A percentile compares a stretch with the other conserved stretches of the same genome.
Conservation (phyloP, 2,329 filamentous ascomycete species). For the Pseudogymnoascus sp. region DNA sequence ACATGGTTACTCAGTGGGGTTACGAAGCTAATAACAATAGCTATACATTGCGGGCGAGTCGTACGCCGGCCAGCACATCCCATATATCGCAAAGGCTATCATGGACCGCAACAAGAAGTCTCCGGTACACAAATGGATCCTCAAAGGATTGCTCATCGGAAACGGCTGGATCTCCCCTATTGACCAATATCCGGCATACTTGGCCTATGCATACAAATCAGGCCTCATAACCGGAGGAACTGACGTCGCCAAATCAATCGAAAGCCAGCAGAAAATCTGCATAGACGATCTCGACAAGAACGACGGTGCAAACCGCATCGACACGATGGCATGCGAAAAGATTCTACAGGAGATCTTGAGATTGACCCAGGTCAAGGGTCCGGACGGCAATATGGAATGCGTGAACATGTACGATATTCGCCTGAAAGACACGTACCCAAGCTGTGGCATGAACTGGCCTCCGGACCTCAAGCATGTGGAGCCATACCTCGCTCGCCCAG, state of each 20-base stretch:
- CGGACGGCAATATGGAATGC: constrained; percentile 50
- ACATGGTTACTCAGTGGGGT: background rate
- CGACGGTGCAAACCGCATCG: constrained; percentile 54
- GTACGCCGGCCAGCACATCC: constrained; percentile 93
- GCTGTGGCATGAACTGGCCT: constrained; percentile 97
- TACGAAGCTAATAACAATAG: constrained; percentile 38
- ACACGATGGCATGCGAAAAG: constrained; percentile 64
- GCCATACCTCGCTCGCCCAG: constrained; percentile 75
- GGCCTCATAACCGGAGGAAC: constrained; percentile 64
- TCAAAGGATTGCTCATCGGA: constrained; percentile 83
- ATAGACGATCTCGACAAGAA: constrained; percentile 51
- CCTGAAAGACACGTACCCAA: constrained; percentile 68
- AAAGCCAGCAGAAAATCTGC: constrained; percentile 64
- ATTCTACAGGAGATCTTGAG: constrained; percentile 68
- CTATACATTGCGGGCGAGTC: constrained; percentile 94
- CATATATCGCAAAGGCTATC: constrained; percentile 89
- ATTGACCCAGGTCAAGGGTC: constrained; percentile 50
- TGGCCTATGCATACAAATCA: constrained; percentile 72
- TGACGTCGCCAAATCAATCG: constrained; percentile 55
- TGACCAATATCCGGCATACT: constrained; percentile 84
- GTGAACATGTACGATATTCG: constrained; percentile 97
- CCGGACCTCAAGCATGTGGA: constrained; percentile 71
- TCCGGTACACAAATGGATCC: constrained; percentile 55
- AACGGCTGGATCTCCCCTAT: constrained; percentile 94
- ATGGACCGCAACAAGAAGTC: constrained; percentile 73